These are phyloP conservation scores for Bombardia bombarda DNA, from an alignment of 495 filamentous ascomycete species.

Conservation along the genomic window DNA sequence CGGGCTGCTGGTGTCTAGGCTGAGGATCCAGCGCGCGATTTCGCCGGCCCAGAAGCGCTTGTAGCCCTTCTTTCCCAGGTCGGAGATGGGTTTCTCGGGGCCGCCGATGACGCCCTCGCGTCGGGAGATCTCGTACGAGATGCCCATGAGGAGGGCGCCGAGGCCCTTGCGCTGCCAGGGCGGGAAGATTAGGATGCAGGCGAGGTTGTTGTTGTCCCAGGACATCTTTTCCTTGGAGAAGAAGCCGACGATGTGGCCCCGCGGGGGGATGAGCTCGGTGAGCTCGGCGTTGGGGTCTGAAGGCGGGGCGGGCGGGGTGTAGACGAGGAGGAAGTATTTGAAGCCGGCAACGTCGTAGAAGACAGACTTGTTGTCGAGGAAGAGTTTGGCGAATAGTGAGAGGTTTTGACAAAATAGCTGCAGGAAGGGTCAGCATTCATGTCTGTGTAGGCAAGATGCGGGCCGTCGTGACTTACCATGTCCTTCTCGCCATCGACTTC, in stretches of 20 bases:
- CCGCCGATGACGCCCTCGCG: constrained; percentile 81
- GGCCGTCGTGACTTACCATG: constrained; percentile 53
- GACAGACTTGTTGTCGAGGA: constrained; percentile 95
- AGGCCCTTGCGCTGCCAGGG: constrained; percentile 89
- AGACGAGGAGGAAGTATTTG: constrained; percentile 84
- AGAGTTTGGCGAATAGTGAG: constrained; percentile 94
- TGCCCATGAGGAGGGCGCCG: constrained; percentile 83
- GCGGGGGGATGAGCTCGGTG: constrained; percentile 9
- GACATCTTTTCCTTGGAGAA: constrained; percentile 98
- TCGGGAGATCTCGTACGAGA: constrained; percentile 85
- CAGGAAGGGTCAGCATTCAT: constrained; percentile 2
- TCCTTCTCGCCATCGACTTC: constrained; percentile 86
- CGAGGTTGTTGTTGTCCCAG: constrained; percentile 97
- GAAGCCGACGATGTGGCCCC: constrained; percentile 72
- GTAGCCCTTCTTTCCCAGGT: constrained; percentile 74
- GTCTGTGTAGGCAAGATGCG: no score
- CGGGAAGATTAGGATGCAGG: constrained; percentile 93
- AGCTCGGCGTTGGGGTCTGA: constrained; percentile 13
- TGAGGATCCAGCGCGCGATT: constrained; percentile 55
- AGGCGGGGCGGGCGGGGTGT: constrained; percentile 42
- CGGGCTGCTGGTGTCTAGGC: constrained; percentile 28
- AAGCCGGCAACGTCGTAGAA: constrained; percentile 96
- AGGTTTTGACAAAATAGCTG: constrained; percentile 92
- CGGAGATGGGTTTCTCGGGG: constrained; percentile 86
- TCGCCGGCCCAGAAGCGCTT: constrained; percentile 75